Evolutionary conservation across 2,329 filamentous ascomycete species (phyloP), one percentile per base, ranked within the genome.

Genomic region (Stemphylium vesicarium): DNA sequence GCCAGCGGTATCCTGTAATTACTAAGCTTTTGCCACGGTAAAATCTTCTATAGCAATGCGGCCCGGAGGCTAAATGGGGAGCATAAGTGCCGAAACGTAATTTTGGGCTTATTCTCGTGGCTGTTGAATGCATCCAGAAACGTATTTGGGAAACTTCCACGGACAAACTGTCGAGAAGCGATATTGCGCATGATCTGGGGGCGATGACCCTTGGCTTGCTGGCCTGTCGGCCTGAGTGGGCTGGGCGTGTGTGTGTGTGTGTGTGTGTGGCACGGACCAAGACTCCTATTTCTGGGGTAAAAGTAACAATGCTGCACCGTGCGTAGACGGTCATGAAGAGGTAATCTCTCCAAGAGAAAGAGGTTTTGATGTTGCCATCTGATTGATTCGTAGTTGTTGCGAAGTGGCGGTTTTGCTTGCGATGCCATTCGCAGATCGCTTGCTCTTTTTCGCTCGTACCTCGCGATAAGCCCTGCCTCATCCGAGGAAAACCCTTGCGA

Each of bases 281-380:
- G 31, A 31, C 49, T 37, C 45, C 45, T 59, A 32, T 56, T 56
- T 22, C 53, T 18, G 41, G 56, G 53, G 49, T 50, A 56, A 48
- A 41, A 40, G 45, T 37, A 38, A 54, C 37, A 24, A n/a, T 18
- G 32, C 37, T 32, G 41, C 41, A n/a, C 51, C 47, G 51, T 58
- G 56, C 56, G 32, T 33, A 16, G 20, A 15, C 7, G 35, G 12
- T 32, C 37, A 44, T 33, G 29, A 33, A 44, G 36, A 24, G 31
- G 33, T 18, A 36, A 36, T 36, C 33, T 36, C 8, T 16, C 33
- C 33, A 9, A 36, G 33, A 11, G 10, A 29, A 29, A 29, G 24
- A 43, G 26, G 11, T 32, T 3, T 43, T 26, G 5, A 6, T 26
- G 8, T 13, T 31, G 24, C 22, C 22, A 24, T 18, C 24, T 15